phyloP scores from a whole-genome alignment of 345 rosid genomes.

The Iberis pinnata region DNA sequence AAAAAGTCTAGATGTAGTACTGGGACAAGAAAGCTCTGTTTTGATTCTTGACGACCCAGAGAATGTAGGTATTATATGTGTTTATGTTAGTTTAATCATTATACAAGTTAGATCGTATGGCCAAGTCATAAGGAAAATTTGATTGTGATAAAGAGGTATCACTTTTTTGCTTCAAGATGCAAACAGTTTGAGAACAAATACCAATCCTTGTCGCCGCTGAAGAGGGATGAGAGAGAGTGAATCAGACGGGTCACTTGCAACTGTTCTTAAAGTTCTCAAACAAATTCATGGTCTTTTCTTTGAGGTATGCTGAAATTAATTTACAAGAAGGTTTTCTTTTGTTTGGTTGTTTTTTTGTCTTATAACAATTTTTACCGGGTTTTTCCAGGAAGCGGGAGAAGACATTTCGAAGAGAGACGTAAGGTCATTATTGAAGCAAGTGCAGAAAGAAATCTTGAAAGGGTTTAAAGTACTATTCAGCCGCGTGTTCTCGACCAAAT shows the following conservation, averaged over 20 bases:
- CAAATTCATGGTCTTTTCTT: conserved; percentile 53
- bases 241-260: conserved; percentile 68
- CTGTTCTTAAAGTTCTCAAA: conserved; percentile 50
- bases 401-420: conserved; percentile 52
- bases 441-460: conserved; percentile 51
- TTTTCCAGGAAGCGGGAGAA: conserved; percentile 30
- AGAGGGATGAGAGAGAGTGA: conserved; percentile 76
- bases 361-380: too few species aligned
- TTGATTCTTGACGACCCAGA: conserved; percentile 88
- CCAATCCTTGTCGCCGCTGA: conserved; percentile 65
- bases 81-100: background rate
- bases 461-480: conserved; percentile 72
- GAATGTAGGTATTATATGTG: conserved; percentile 38
- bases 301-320: conserved; percentile 36
- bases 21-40: conserved; percentile 80
- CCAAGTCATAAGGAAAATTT: conserved; percentile 67
- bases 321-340: background rate
- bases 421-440: conserved; percentile 51
- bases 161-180: conserved; percentile 85
- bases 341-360: background rate
- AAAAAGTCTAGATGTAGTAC: conserved; percentile 80
- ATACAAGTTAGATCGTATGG: conserved; percentile 45
- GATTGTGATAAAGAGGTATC: conserved; percentile 85
- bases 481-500: conserved; percentile 61
- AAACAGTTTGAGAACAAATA: conserved; percentile 59